These are phyloP conservation scores for Rhizopogon rudus DNA, from an alignment of 768 basidiomycete genomes.

Conservation along the genomic window DNA sequence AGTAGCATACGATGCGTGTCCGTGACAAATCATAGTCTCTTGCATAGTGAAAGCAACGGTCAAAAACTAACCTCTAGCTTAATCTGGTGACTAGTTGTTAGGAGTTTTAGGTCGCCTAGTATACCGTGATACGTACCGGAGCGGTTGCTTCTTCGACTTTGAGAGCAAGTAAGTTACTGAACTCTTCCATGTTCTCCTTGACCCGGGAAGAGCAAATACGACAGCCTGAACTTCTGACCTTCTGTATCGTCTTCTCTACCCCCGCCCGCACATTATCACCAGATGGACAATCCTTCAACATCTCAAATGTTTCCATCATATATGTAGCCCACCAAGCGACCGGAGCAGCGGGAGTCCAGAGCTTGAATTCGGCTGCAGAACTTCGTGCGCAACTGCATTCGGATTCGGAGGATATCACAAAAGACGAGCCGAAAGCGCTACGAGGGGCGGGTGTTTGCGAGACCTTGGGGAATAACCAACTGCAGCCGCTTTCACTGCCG, in stretches of 20 bases:
- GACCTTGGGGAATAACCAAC: background rate
- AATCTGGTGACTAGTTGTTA: background rate
- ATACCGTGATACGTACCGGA: no score
- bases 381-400: background rate
- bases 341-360: background rate
- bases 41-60: background rate
- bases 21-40: no score
- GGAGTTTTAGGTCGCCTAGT: background rate
- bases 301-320: background rate
- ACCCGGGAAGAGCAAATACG: no score
- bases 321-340: slow-evolving; percentile 6
- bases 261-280: background rate
- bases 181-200: no score
- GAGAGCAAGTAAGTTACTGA: no score
- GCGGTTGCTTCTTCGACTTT: no score
- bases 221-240: slow-evolving; percentile 1
- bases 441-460: no score
- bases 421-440: no score
- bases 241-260: background rate
- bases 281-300: slow-evolving; percentile 1
- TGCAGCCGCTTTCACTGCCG: background rate
- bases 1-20: no score
- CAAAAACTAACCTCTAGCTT: background rate
- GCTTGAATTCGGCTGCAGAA: background rate
- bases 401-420: no score